These are phyloP conservation scores for Suillus paluster DNA, from an alignment of 768 basidiomycete genomes.

Conservation along the genomic window DNA sequence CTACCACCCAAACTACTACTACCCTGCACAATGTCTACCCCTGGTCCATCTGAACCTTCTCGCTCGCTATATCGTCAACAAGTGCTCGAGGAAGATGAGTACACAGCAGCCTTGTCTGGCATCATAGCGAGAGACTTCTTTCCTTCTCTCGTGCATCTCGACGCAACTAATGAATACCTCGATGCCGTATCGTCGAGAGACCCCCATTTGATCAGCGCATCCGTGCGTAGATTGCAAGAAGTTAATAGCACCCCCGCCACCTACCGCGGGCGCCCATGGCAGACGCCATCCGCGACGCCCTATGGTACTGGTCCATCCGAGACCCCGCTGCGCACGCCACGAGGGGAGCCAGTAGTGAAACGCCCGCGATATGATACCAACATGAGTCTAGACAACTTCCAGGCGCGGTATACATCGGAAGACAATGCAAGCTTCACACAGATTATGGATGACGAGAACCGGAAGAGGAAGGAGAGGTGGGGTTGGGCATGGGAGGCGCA, in stretches of 20 bases:
- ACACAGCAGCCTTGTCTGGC: constrained; percentile 84
- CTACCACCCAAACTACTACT: not conserved
- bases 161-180: constrained; percentile 87
- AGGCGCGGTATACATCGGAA: constrained; percentile 91
- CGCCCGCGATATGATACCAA: constrained; percentile 60
- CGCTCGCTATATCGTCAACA: constrained; percentile 74
- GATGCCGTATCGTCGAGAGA: constrained; percentile 80
- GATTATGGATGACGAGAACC: constrained; percentile 90
- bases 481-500: constrained; percentile 97
- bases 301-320: constrained; percentile 61
- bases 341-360: constrained; percentile 53
- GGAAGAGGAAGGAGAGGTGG: constrained; percentile 76
- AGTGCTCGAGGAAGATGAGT: constrained; percentile 92
- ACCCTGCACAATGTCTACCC: constrained; percentile 32
- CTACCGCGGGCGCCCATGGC: constrained; percentile 35
- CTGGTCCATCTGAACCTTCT: constrained; percentile 33
- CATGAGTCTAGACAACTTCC: constrained; percentile 84
- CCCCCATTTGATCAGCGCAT: constrained; percentile 72
- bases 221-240: constrained; percentile 74
- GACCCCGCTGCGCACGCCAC: constrained; percentile 62
- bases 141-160: constrained; percentile 87
- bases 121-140: constrained; percentile 99
- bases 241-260: constrained; percentile 57
- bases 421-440: constrained; percentile 97
- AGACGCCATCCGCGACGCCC: constrained; percentile 68